Conservation (phyloP, 2,329 filamentous ascomycete genomes). For the Diatrype stigma region DNA sequence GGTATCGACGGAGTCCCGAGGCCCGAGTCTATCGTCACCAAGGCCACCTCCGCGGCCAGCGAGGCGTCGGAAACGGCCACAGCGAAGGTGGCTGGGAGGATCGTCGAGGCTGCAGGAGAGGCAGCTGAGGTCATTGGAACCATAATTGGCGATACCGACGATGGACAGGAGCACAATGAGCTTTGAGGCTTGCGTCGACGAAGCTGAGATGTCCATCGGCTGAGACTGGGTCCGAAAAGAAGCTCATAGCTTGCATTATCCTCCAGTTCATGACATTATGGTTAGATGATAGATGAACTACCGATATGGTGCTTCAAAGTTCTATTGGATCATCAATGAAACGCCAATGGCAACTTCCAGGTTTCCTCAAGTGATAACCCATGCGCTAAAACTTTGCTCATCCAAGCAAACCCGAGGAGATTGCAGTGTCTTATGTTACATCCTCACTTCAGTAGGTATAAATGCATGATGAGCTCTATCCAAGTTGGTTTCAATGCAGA, state of each 20-base stretch:
- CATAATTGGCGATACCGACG: constrained; percentile 50
- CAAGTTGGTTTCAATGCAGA: no score
- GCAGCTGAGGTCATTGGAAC: constrained; percentile 51
- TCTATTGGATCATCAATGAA: no score
- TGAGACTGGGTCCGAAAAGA: neutral
- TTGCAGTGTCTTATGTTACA: no score
- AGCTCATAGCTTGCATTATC: neutral
- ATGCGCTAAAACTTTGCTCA: no score
- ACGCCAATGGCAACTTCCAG: no score
- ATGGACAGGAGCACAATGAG: constrained; percentile 56
- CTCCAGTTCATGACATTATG: no score
- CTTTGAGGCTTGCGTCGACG: constrained; percentile 38
- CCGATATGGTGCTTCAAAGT: no score
- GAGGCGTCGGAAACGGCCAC: constrained; percentile 23
- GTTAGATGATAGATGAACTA: no score
- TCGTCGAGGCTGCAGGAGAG: constrained; percentile 41
- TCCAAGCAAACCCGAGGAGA: no score
- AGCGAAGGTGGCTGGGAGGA: constrained; percentile 32
- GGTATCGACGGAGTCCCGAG: constrained; percentile 70
- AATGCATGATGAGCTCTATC: no score
- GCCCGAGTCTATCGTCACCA: constrained; percentile 42
- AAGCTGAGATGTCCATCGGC: neutral
- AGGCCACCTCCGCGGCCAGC: constrained; percentile 24
- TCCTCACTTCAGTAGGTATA: no score
- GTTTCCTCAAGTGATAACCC: no score